Evolutionary conservation across 257 asterid species (phyloP).

Genomic region (Petrea volubilis): DNA sequence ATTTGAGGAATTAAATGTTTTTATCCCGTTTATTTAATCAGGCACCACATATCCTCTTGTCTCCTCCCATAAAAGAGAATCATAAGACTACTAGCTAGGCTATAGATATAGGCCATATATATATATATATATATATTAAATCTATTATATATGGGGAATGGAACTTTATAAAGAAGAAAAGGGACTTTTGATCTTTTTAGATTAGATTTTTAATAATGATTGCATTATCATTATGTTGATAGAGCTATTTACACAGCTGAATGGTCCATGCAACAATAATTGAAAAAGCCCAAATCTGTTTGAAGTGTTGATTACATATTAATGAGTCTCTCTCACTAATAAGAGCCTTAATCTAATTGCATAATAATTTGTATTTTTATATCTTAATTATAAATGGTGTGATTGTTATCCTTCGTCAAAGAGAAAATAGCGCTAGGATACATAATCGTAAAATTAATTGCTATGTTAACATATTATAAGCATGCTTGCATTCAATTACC

Average conservation of each 20-base stretch:
- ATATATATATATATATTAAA: too few relatives aligned
- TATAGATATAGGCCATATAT: conserved; percentile 15
- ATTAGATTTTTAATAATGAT: conserved; percentile 35
- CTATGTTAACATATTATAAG: too few relatives aligned
- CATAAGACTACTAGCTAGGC: conserved; percentile 28
- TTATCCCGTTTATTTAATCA: neutral
- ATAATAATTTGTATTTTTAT: too few relatives aligned
- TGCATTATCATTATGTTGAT: conserved; percentile 20
- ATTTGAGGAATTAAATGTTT: too few relatives aligned
- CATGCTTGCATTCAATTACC: too few relatives aligned
- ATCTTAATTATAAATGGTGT: too few relatives aligned
- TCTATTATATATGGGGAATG: conserved; percentile 21
- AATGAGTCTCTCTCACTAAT: too few relatives aligned
- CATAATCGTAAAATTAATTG: too few relatives aligned
- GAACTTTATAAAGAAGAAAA: conserved; percentile 31
- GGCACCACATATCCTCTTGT: conserved; percentile 19
- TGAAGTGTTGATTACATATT: neutral
- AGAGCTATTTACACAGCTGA: conserved; percentile 1
- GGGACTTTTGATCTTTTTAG: conserved; percentile 31
- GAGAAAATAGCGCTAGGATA: too few relatives aligned
- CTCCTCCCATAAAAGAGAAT: conserved; percentile 21
- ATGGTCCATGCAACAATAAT: neutral
- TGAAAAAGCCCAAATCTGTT: neutral
- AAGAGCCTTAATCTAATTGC: too few relatives aligned
- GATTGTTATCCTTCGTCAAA: too few relatives aligned